These are phyloP conservation scores for Eucalyptus brandiana DNA, from an alignment of 345 rosid genomes.

Conservation along the genomic window DNA sequence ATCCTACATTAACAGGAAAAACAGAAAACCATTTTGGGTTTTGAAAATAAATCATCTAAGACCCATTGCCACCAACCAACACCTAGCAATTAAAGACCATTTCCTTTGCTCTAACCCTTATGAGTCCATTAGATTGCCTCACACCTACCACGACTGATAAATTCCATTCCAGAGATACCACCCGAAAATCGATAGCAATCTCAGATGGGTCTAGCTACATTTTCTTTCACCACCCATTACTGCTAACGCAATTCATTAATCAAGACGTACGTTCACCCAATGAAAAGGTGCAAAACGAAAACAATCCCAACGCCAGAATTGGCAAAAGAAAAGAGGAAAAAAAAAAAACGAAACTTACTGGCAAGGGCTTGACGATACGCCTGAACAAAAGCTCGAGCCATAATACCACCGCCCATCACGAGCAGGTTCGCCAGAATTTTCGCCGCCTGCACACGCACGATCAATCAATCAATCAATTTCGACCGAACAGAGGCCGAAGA, in stretches of 20 bases:
- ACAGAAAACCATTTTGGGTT: not conserved
- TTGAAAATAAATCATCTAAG: not conserved
- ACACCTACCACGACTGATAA: not conserved
- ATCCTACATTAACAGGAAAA: not conserved
- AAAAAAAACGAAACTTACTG: conserved; percentile 21
- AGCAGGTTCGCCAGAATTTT: conserved; percentile 49
- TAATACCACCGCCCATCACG: conserved; percentile 47
- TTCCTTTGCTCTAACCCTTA: not conserved
- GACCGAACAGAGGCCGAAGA: not conserved
- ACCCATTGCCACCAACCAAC: not conserved
- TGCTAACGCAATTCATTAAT: not conserved
- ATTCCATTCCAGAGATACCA: not conserved
- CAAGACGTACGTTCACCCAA: not conserved
- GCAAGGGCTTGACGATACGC: conserved; percentile 79
- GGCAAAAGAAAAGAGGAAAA: not conserved
- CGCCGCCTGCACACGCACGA: conserved; percentile 28
- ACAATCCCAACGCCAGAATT: not conserved
- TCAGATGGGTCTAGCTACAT: not conserved
- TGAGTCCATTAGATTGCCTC: not conserved
- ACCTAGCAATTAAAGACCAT: not conserved
- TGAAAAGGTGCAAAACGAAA: not conserved
- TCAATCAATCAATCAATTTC: not conserved
- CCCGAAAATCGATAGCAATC: not conserved
- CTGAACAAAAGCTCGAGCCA: conserved; percentile 52
- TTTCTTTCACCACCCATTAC: not conserved